These are phyloP conservation scores for Crithidia fasciculata DNA, from an alignment of 208 protist genomes.

Conservation along the genomic window DNA sequence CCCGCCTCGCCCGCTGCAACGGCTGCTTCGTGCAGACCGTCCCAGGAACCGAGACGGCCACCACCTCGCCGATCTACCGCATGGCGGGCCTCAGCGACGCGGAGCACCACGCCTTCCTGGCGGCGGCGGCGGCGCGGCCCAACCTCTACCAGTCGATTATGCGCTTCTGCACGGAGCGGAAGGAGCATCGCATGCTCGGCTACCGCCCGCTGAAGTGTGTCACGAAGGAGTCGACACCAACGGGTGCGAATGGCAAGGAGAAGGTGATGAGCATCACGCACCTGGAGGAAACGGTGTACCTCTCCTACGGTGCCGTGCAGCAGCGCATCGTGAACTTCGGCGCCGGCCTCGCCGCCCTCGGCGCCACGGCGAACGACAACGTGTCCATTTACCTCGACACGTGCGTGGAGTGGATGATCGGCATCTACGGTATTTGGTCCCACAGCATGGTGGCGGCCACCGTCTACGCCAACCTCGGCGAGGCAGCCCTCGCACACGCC, in stretches of 20 bases:
- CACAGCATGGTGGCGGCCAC: slow-evolving; percentile 66
- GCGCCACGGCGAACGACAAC: slow-evolving; percentile 38
- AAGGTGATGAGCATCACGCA: slow-evolving; percentile 54
- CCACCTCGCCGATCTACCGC: slow-evolving; percentile 59
- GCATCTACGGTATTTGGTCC: slow-evolving; percentile 78
- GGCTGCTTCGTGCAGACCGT: slow-evolving; percentile 40
- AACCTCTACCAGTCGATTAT: slow-evolving; percentile 28
- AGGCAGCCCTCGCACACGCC: slow-evolving; percentile 68
- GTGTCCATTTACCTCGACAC: slow-evolving; percentile 87
- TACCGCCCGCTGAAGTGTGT: slow-evolving; percentile 41
- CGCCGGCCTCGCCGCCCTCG: slow-evolving; percentile 55
- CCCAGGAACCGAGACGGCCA: slow-evolving; percentile 53
- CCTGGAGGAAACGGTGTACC: slow-evolving; percentile 44
- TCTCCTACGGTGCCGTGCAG: slow-evolving; percentile 50
- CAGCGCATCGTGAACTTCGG: slow-evolving; percentile 55
- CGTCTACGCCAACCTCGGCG: slow-evolving; percentile 90
- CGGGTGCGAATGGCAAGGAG: slow-evolving; percentile 29
- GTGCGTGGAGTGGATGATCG: slow-evolving; percentile 81
- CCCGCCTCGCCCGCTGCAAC: slow-evolving; percentile 13
- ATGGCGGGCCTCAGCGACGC: slow-evolving; percentile 26
- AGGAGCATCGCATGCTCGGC: slow-evolving; percentile 46
- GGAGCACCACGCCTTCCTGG: slow-evolving; percentile 22
- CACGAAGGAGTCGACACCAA: slow-evolving; percentile 24
- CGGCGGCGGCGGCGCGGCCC: slow-evolving; percentile 17
- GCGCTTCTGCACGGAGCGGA: slow-evolving; percentile 25